A percentile compares a stretch with the other conserved stretches of the same genome.
Evolutionary conservation across 1,139 yeast species (phyloP).

Genomic region (Geotrichum restrictum): DNA sequence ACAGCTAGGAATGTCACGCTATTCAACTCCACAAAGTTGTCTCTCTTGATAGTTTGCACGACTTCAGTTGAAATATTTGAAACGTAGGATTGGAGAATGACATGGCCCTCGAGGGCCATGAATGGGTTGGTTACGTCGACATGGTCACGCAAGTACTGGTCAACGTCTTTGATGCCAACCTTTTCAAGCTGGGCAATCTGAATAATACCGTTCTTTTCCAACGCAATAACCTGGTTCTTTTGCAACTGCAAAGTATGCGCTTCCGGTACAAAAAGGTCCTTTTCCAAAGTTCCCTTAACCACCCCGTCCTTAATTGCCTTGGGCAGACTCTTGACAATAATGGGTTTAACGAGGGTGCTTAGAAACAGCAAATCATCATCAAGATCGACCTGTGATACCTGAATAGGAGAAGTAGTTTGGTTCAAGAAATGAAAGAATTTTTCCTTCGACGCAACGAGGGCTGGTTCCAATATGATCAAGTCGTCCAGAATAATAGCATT

Average conservation of each 20-base stretch:
- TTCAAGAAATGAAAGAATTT: slow-evolving; percentile 11
- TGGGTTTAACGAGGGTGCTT: not conserved
- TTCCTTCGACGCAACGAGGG: not conserved
- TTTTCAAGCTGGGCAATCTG: not conserved
- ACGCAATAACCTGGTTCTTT: not conserved
- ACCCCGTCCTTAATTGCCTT: slow-evolving; percentile 11
- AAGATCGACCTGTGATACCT: not conserved
- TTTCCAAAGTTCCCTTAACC: slow-evolving; percentile 13
- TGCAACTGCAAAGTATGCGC: slow-evolving; percentile 5
- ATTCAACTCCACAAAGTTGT: slow-evolving; percentile 4
- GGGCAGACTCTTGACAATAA: slow-evolving; percentile 8
- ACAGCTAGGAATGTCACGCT: slow-evolving; percentile 8
- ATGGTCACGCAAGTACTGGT: slow-evolving; percentile 8
- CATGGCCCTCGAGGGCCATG: slow-evolving; percentile 4
- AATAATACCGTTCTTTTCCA: slow-evolving; percentile 8
- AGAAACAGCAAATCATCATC: slow-evolving; percentile 11
- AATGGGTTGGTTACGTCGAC: not conserved
- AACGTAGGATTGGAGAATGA: slow-evolving; percentile 8
- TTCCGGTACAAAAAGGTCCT: slow-evolving; percentile 15
- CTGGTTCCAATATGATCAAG: slow-evolving; percentile 8
- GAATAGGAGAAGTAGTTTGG: slow-evolving; percentile 1
- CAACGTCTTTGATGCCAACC: slow-evolving; percentile 14
- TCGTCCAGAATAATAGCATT: slow-evolving; percentile 12
- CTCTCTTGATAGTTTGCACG: not conserved
- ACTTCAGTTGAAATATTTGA: slow-evolving; percentile 3